Percentiles rank a stretch among this genome's conserved stretches.
Evolutionary conservation across 495 filamentous ascomycete species (phyloP).

Genomic region (Xylaria scruposa): DNA sequence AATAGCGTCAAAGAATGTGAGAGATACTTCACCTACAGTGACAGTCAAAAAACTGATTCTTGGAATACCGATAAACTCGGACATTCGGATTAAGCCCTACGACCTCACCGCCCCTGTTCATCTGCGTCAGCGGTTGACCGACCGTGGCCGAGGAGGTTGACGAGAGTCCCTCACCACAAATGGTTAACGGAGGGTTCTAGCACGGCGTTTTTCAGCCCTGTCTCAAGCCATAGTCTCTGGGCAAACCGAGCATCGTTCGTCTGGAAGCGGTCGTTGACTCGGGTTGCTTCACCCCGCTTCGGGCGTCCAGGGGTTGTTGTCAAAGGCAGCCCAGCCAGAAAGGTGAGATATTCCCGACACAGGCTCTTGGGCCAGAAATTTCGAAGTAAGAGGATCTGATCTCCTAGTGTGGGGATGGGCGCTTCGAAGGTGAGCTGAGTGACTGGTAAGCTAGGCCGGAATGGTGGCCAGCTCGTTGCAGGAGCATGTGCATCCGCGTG

Average conservation of each 20-base stretch:
- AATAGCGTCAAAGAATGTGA: conserved; percentile 5
- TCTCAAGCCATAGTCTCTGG: conserved; percentile 72
- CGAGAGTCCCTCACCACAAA: conserved; percentile 38
- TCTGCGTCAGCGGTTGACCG: conserved; percentile 25
- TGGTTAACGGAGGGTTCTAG: conserved; percentile 39
- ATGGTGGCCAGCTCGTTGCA: conserved; percentile 75
- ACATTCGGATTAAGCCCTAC: conserved; percentile 92
- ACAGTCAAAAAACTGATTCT: conserved; percentile 87
- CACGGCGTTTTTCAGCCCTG: conserved; percentile 61
- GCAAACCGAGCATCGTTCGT: conserved; percentile 79
- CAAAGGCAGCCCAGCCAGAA: conserved; percentile 76
- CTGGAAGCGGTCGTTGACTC: conserved; percentile 93
- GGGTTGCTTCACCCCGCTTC: conserved; percentile 81
- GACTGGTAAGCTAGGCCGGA: conserved; percentile 74
- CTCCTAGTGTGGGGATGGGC: conserved; percentile 55
- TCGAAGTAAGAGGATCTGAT: conserved; percentile 77
- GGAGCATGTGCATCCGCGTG: conserved; percentile 19
- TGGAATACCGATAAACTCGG: conserved; percentile 85
- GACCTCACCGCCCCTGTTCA: conserved; percentile 77
- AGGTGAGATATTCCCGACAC: conserved; percentile 81
- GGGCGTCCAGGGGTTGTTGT: conserved; percentile 83
- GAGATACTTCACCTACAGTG: conserved; percentile 68
- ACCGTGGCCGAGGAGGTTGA: conserved; percentile 2
- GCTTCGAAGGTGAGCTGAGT: conserved; percentile 66
- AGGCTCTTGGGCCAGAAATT: conserved; percentile 81